These are phyloP conservation scores for Metschnikowia chrysomelidarum DNA, from an alignment of 805 yeast genomes.

Conservation along the genomic window DNA sequence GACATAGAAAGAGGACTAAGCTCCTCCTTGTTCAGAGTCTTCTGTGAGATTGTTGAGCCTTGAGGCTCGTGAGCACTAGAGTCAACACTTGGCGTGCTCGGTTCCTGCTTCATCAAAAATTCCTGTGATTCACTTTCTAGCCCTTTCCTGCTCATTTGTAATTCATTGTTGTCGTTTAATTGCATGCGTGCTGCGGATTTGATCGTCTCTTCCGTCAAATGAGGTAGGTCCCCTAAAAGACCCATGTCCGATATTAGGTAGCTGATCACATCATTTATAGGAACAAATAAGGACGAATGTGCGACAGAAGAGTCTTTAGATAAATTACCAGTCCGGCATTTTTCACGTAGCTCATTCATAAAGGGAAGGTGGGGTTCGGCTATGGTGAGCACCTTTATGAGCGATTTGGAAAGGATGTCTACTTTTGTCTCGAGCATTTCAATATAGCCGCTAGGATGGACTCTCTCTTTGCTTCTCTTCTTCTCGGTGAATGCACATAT, in stretches of 20 bases:
- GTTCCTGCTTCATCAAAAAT: too few relatives aligned
- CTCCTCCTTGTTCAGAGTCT: too few relatives aligned
- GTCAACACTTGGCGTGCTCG: too few relatives aligned
- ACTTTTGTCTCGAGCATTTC: constrained; percentile 60
- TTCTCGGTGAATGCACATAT: constrained; percentile 59
- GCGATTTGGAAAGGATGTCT: constrained; percentile 48
- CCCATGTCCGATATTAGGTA: constrained; percentile 42
- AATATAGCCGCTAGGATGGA: constrained; percentile 59
- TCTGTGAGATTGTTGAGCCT: too few relatives aligned
- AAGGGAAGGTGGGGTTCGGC: constrained; percentile 30
- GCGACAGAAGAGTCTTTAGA: constrained; percentile 2
- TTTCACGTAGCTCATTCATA: constrained; percentile 21
- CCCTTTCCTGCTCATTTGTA: too few relatives aligned
- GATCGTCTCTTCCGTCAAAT: too few relatives aligned
- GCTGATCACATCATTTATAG: constrained; percentile 49
- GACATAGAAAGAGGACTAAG: too few relatives aligned
- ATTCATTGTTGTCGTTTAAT: too few relatives aligned
- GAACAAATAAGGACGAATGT: constrained; percentile 19
- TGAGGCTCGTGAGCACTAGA: too few relatives aligned
- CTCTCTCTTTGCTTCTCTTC: constrained; percentile 51
- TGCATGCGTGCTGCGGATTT: too few relatives aligned
- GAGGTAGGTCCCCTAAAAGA: constrained; percentile 30
- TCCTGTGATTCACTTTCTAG: too few relatives aligned
- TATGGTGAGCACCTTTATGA: constrained; percentile 41
- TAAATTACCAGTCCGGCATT: constrained; percentile 11